A percentile compares a stretch with the other conserved stretches of the same genome.
Conservation (phyloP, 768 basidiomycete species). For the Polyporus arcularius region DNA sequence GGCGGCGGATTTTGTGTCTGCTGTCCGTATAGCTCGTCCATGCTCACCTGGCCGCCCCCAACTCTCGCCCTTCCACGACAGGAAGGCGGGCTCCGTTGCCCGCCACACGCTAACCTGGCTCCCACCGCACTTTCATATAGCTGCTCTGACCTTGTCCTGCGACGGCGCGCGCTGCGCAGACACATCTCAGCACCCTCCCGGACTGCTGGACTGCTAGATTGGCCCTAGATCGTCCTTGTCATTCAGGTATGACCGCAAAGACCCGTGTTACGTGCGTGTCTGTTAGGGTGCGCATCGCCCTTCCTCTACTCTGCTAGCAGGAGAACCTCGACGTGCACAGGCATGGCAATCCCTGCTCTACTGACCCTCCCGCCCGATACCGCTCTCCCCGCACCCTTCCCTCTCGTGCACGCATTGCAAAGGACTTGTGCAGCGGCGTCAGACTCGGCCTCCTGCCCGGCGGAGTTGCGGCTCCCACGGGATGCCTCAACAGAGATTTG, state of each 20-base stretch:
- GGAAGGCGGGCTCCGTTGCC: slow-evolving; percentile 40
- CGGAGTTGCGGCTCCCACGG: slow-evolving; percentile 46
- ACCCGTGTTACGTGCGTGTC: slow-evolving; percentile 29
- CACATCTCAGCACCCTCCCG: slow-evolving; percentile 19
- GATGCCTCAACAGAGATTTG: slow-evolving; percentile 56
- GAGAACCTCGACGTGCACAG: slow-evolving; percentile 19
- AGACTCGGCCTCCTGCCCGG: slow-evolving; percentile 21
- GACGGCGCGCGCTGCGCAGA: slow-evolving; percentile 15
- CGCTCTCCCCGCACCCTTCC: slow-evolving; percentile 16
- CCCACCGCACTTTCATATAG: slow-evolving; percentile 28
- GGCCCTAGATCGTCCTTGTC: not conserved
- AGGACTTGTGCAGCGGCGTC: slow-evolving; percentile 13
- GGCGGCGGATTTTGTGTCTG: slow-evolving; percentile 13
- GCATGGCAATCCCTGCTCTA: slow-evolving; percentile 10
- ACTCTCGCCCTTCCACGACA: slow-evolving; percentile 41
- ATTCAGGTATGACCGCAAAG: slow-evolving; percentile 31
- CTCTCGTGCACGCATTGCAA: slow-evolving; percentile 17
- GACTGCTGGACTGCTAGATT: slow-evolving; percentile 3
- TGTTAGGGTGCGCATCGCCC: slow-evolving; percentile 20
- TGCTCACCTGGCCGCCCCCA: slow-evolving; percentile 37
- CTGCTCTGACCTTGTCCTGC: slow-evolving; percentile 1
- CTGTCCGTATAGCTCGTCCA: slow-evolving; percentile 16
- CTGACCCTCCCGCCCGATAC: slow-evolving; percentile 21
- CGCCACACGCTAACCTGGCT: slow-evolving; percentile 40
- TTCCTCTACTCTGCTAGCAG: slow-evolving; percentile 23